Base-by-base conservation (phyloP, 2,329 filamentous ascomycete genomes). In the Colletotrichum limetticola region DNA sequence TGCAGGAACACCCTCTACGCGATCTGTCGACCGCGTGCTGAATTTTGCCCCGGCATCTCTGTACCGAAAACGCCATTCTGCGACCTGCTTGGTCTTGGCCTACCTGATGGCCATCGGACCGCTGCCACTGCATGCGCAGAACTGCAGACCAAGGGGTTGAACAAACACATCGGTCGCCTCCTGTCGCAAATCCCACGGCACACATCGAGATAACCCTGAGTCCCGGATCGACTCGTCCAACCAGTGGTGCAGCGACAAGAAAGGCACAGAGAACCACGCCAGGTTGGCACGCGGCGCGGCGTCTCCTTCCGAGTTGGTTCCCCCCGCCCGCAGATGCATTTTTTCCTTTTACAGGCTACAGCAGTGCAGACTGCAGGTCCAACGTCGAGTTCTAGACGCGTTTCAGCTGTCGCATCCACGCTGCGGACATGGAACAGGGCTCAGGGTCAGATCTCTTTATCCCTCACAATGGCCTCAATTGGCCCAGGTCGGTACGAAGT, bases 351-450 rank as follows among this genome's bases (percentile, higher is more conserved):
- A 28, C 60, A 59, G 53, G 26, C n/a, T 28, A 42, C 37, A 42
- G 37, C 37, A 19, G 37, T 42, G 42, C 28, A 52, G 35, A 28
- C 68, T 62, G 30, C 49, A 26, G 30, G 52, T 55, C 30, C 19
- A 53, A 16, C 22, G 22, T 35, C 60, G 37, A 72, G 71, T 74
- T 71, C 67, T 66, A 52, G 61, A 71, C 56, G 67, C 59, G 68
- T 74, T 74, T 74, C 71, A 74, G 56, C 52, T 74, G 57, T 35
- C 52, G 63, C 37, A 53, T 63, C 68, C 68, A 63, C 35, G 62
- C 68, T 72, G 67, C 68, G 67, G 12, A 35, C 62, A 72, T 72
- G 71, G 71, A 68, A 72, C 71, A 72, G 62, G 71, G 71, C 57
- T 32, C 32, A 32, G 26, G 12, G 56, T 37, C 57, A 55, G 52